These are phyloP conservation scores for Suillus subaureus DNA, from an alignment of 768 basidiomycete species.

Conservation along the genomic window DNA sequence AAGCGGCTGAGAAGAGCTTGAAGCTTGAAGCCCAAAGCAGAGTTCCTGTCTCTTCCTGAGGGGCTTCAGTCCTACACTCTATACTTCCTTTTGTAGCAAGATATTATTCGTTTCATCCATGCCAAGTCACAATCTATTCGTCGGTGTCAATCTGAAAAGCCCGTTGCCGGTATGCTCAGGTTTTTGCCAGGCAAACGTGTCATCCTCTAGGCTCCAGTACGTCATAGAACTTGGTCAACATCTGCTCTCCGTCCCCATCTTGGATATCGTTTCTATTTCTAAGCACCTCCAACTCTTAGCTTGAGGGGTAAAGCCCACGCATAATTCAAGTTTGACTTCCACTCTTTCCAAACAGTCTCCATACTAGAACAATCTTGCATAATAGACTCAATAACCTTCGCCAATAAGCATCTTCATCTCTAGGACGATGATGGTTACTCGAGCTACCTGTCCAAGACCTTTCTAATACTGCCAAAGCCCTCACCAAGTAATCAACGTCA, in stretches of 20 bases:
- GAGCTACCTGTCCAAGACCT: background rate
- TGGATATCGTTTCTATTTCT: background rate
- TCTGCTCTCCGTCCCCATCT: background rate
- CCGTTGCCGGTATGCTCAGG: background rate
- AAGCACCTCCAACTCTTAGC: background rate
- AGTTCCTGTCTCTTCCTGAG: no score
- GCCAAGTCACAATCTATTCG: no score
- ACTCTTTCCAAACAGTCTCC: background rate
- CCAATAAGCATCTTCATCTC: background rate
- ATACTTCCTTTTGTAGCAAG: no score
- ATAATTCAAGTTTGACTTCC: background rate
- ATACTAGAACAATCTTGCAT: background rate
- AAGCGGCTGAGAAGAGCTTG: no score
- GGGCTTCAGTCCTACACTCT: background rate
- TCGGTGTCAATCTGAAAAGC: no score
- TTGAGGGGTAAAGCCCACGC: background rate
- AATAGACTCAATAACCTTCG: background rate
- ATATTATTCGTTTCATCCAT: no score
- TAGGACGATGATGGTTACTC: background rate
- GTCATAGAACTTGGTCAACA: background rate
- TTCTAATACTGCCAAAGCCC: background rate
- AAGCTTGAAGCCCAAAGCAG: no score
- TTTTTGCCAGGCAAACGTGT: background rate
- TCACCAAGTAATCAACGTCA: background rate
- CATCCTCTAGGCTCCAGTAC: background rate